Conservation (phyloP, 2,329 filamentous ascomycete genomes). For the Neurospora sp. region DNA sequence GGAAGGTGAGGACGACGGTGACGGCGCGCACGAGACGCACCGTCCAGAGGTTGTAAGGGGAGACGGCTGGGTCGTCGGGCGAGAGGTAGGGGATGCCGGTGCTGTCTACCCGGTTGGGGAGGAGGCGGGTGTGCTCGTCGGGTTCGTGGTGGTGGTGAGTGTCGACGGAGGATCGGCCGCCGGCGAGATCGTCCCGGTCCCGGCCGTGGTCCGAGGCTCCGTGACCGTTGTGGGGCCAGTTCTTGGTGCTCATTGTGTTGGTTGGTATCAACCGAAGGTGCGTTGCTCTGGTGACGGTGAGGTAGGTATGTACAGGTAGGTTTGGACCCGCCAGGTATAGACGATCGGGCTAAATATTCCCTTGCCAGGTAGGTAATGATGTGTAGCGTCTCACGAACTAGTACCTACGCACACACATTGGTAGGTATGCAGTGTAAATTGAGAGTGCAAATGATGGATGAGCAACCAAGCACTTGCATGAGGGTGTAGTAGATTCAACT, state of each 20-base stretch:
- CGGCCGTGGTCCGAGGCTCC: not conserved
- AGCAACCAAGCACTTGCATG: not conserved
- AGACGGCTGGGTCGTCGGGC: slow-evolving; percentile 75
- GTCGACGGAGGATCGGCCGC: slow-evolving; percentile 12
- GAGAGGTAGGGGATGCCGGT: slow-evolving; percentile 46
- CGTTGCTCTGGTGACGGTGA: no score
- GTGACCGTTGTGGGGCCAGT: slow-evolving; percentile 1
- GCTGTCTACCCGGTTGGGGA: slow-evolving; percentile 57
- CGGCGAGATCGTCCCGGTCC: not conserved
- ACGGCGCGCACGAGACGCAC: slow-evolving; percentile 72
- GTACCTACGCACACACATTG: not conserved
- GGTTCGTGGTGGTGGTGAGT: slow-evolving; percentile 17
- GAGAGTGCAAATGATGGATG: not conserved
- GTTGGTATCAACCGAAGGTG: not conserved
- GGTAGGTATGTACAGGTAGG: no score
- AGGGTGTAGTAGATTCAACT: not conserved
- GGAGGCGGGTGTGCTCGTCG: slow-evolving; percentile 53
- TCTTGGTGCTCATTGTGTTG: slow-evolving; percentile 2
- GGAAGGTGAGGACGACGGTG: slow-evolving; percentile 63
- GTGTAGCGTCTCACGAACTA: not conserved
- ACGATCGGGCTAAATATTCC: not conserved
- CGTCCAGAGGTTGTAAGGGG: slow-evolving; percentile 91
- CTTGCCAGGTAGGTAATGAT: not conserved
- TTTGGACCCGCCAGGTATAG: no score
- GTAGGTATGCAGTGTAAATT: not conserved